A percentile compares a stretch with the other conserved stretches of the same genome.
Evolutionary conservation across 495 filamentous ascomycete species (phyloP).

Genomic region (Penicillium malachiteum): DNA sequence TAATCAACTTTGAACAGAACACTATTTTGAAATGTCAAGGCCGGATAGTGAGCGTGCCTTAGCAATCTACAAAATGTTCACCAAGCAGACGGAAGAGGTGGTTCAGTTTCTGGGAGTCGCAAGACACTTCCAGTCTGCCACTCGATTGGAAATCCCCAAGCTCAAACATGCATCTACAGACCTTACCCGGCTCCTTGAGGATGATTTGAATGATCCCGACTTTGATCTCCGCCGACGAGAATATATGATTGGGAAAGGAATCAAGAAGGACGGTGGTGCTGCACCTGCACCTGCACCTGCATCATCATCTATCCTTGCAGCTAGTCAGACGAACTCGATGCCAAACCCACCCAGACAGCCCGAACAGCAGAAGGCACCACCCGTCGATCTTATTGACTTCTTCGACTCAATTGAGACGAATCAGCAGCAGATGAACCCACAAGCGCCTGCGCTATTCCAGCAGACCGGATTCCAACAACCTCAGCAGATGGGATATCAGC

Average conservation of each 20-base stretch:
- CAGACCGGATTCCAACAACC: slow-evolving; percentile 49
- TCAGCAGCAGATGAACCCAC: slow-evolving; percentile 64
- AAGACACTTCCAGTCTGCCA: slow-evolving; percentile 85
- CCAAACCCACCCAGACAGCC: slow-evolving; percentile 15
- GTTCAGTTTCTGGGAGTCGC: slow-evolving; percentile 88
- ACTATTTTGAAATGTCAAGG: slow-evolving; percentile 98
- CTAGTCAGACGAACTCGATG: slow-evolving; percentile 27
- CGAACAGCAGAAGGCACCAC: slow-evolving; percentile 52
- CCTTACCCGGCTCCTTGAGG: slow-evolving; percentile 83
- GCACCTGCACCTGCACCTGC: slow-evolving; percentile 19
- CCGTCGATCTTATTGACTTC: slow-evolving; percentile 92
- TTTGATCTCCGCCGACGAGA: slow-evolving; percentile 93
- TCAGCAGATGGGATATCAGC: slow-evolving; percentile 34
- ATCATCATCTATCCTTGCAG: slow-evolving; percentile 11
- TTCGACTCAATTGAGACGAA: slow-evolving; percentile 97
- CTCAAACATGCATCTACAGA: slow-evolving; percentile 96
- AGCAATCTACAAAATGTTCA: slow-evolving; percentile 90
- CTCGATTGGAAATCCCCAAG: slow-evolving; percentile 91
- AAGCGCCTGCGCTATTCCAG: slow-evolving; percentile 46
- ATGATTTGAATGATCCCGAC: slow-evolving; percentile 92
- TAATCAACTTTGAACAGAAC: slow-evolving; percentile 56
- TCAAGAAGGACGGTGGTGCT: slow-evolving; percentile 34
- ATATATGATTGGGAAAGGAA: slow-evolving; percentile 82
- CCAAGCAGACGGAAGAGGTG: slow-evolving; percentile 86
- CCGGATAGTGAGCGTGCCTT: slow-evolving; percentile 90